Percentiles rank a stretch among this genome's conserved stretches.
phyloP scores from a whole-genome alignment of 768 basidiomycete species.

The Imleria badia region DNA sequence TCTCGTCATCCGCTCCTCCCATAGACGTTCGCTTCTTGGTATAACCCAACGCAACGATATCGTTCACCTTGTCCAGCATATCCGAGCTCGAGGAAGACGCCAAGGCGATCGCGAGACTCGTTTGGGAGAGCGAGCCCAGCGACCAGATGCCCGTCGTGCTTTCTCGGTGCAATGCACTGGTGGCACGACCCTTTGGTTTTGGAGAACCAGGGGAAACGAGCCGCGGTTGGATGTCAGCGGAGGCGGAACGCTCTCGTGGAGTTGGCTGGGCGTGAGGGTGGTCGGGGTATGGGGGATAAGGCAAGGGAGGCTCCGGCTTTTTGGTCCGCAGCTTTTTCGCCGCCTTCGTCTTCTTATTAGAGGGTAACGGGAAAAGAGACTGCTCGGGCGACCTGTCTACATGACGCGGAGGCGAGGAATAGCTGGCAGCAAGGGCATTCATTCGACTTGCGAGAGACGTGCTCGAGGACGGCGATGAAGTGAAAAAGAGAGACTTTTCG shows the following conservation, averaged over 20 bases:
- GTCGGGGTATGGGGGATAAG: constrained; percentile 25
- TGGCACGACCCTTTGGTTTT: constrained; percentile 6
- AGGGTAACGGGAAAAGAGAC: constrained; percentile 21
- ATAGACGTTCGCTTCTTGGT: constrained; percentile 16
- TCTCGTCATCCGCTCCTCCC: neutral
- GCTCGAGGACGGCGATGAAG: constrained; percentile 20
- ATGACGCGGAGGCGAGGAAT: neutral
- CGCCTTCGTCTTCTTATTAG: constrained; percentile 3
- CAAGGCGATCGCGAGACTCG: constrained; percentile 21
- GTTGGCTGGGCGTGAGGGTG: neutral
- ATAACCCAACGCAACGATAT: constrained; percentile 39
- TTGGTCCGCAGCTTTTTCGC: constrained; percentile 5
- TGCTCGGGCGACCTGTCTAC: constrained; percentile 9
- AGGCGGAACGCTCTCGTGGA: neutral
- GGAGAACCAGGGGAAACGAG: constrained; percentile 9
- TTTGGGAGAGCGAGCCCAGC: constrained; percentile 24
- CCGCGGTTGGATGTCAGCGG: neutral
- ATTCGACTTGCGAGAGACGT: constrained; percentile 13
- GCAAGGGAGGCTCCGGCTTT: constrained; percentile 15
- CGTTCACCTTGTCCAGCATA: constrained; percentile 34
- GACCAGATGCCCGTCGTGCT: constrained; percentile 6
- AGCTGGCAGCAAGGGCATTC: neutral
- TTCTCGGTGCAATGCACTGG: neutral
- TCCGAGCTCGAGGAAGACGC: constrained; percentile 24
- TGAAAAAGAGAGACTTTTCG: constrained; percentile 57